Conservation (phyloP, 1,284 basidiomycete species). For the Cutaneotrichosporon daszewskae region DNA sequence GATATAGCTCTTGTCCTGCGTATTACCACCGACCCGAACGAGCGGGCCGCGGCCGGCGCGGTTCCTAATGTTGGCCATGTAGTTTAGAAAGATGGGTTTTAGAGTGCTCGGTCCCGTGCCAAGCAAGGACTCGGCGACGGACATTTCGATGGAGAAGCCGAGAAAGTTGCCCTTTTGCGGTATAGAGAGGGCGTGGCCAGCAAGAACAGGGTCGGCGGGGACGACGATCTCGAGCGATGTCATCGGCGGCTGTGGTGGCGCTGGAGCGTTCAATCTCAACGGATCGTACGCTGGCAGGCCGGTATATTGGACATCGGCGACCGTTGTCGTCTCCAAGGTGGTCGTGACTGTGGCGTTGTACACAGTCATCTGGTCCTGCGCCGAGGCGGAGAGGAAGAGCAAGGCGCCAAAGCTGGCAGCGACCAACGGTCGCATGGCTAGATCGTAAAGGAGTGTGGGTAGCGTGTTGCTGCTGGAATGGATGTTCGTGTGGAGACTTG, state of each 20-base stretch:
- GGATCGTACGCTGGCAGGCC: conserved; percentile 41
- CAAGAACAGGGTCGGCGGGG: conserved; percentile 17
- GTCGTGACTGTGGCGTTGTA: background rate
- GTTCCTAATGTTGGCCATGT: conserved; percentile 59
- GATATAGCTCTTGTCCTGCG: conserved; percentile 59
- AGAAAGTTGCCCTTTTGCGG: conserved; percentile 58
- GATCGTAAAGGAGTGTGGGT: no score
- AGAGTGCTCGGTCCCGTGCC: conserved; percentile 49
- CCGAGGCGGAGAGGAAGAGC: background rate
- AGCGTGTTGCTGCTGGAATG: no score
- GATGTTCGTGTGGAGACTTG: no score
- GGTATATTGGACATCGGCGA: conserved; percentile 22
- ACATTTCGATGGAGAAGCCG: conserved; percentile 68
- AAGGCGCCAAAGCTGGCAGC: background rate
- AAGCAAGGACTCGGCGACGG: conserved; percentile 59
- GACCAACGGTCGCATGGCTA: no score
- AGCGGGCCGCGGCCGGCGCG: conserved; percentile 57
- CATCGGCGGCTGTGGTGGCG: conserved; percentile 29
- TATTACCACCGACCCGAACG: conserved; percentile 70
- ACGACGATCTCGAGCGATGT: conserved; percentile 23
- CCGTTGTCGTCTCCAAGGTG: background rate
- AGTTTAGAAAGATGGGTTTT: conserved; percentile 62
- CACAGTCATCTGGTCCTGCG: background rate
- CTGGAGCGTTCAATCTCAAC: conserved; percentile 26
- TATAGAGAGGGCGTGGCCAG: conserved; percentile 44